Conservation (phyloP, 2,329 filamentous ascomycete genomes). For the Hymenotorrendiella dingleyae region DNA sequence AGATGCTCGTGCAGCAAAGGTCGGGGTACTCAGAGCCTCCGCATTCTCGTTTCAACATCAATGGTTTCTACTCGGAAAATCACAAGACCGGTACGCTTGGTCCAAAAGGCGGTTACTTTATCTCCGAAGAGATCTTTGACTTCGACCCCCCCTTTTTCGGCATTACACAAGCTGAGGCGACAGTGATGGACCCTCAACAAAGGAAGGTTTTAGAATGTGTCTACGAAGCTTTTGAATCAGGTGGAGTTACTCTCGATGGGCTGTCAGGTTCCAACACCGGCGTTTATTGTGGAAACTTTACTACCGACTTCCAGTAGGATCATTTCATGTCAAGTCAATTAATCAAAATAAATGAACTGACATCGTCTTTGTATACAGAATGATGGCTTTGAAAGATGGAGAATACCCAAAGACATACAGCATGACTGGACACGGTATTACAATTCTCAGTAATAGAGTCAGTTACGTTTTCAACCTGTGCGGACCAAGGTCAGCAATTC, state of each 20-base stretch:
- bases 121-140: slow-evolving; percentile 4
- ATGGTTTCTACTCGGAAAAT: slow-evolving; percentile 47
- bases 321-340: too few relatives aligned
- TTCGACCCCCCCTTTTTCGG: slow-evolving; percentile 32
- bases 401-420: slow-evolving; percentile 1
- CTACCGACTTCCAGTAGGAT: slow-evolving; percentile 9
- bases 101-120: slow-evolving; percentile 8
- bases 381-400: slow-evolving; percentile 3
- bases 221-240: slow-evolving; percentile 14
- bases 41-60: slow-evolving; percentile 39
- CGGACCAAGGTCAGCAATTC: too few relatives aligned
- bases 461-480: slow-evolving; percentile 31
- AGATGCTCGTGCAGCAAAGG: slow-evolving; percentile 37
- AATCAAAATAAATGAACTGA: too few relatives aligned
- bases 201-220: slow-evolving; percentile 17
- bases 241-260: slow-evolving; percentile 6
- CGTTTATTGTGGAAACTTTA: slow-evolving; percentile 10
- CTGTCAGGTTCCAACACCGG: slow-evolving; percentile 13
- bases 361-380: too few relatives aligned
- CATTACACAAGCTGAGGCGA: slow-evolving; percentile 27
- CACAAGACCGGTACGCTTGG: slow-evolving; percentile 30
- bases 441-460: slow-evolving; percentile 25
- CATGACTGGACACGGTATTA: neutral
- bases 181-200: slow-evolving; percentile 28
- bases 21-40: slow-evolving; percentile 42